These are phyloP conservation scores for Dissophora globulifera DNA, from an alignment of 192 early-diverging fungal genomes.

Conservation along the genomic window DNA sequence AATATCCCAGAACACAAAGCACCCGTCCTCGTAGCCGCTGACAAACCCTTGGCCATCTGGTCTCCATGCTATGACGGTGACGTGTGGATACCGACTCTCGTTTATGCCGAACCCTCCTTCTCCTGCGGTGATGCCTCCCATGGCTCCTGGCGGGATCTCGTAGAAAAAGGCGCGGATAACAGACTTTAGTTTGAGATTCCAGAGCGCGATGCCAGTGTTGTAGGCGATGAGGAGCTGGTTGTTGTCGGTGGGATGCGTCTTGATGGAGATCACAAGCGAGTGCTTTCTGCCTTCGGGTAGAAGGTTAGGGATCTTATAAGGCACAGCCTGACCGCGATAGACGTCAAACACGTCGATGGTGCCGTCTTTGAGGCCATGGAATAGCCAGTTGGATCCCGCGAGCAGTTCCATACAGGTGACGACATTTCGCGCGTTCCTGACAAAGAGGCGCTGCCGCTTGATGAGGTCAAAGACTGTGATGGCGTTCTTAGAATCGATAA, in stretches of 20 bases:
- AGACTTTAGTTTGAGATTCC: conserved; percentile 58
- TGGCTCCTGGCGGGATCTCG: conserved; percentile 37
- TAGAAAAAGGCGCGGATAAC: conserved; percentile 42
- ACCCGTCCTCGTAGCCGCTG: conserved; percentile 57
- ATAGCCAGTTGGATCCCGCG: conserved; percentile 62
- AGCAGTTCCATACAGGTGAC: conserved; percentile 60
- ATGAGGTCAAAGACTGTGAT: conserved; percentile 65
- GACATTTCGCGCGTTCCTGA: conserved; percentile 50
- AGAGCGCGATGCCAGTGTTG: conserved; percentile 57
- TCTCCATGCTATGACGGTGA: conserved; percentile 58
- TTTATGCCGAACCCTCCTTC: conserved; percentile 9
- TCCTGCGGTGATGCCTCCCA: conserved; percentile 19
- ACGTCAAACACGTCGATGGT: conserved; percentile 62
- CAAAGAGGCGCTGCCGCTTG: conserved; percentile 40
- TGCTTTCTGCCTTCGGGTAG: conserved; percentile 47
- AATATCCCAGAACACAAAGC: conserved; percentile 59
- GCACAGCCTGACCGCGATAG: conserved; percentile 43
- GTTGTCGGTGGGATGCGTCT: conserved; percentile 60
- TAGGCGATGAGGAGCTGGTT: conserved; percentile 67
- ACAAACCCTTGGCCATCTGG: conserved; percentile 62
- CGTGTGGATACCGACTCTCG: conserved; percentile 35
- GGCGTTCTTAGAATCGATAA: conserved; percentile 55
- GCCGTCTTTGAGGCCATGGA: conserved; percentile 61
- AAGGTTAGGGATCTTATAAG: conserved; percentile 57
- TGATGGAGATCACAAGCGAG: conserved; percentile 57